Conservation (phyloP, 441 rosid species). For the Bocquillonia castaneifolia region DNA sequence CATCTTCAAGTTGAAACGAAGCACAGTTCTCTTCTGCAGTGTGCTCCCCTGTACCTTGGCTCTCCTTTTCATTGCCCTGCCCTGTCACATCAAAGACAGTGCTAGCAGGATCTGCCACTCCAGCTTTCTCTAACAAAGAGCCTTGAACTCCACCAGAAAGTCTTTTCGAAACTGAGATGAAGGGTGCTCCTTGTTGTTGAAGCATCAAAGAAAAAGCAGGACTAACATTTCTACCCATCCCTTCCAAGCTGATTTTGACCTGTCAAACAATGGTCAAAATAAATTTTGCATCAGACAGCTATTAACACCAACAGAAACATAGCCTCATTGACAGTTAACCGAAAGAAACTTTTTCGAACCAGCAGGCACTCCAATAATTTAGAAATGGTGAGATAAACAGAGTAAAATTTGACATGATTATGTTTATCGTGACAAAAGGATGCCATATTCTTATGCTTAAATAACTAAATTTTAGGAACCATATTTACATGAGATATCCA, state of each 20-base stretch:
- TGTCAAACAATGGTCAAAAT: constrained; percentile 32
- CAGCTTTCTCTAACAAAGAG: constrained; percentile 36
- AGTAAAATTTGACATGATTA: constrained; percentile 4
- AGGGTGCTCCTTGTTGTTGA: constrained; percentile 25
- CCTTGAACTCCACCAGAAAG: constrained; percentile 26
- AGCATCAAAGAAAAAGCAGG: constrained; percentile 22
- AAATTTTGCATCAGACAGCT: constrained; percentile 10
- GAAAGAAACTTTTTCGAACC: not conserved
- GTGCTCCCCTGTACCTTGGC: constrained; percentile 21
- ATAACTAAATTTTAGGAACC: not conserved
- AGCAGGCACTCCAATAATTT: not conserved
- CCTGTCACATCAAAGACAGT: constrained; percentile 28
- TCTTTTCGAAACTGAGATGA: constrained; percentile 21
- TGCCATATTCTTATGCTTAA: not conserved
- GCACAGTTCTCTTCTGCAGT: constrained; percentile 26
- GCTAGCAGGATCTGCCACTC: constrained; percentile 28
- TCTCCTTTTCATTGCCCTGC: constrained; percentile 22
- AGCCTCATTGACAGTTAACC: constrained; percentile 1
- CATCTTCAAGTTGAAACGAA: constrained; percentile 26
- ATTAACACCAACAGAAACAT: constrained; percentile 23
- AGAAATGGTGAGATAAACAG: not conserved
- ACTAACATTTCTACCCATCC: constrained; percentile 20
- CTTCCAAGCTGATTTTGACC: constrained; percentile 33
- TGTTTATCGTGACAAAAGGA: not conserved
- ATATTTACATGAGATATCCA: not conserved